Percentiles rank a stretch among this genome's conserved stretches.
phyloP scores from a whole-genome alignment of 306 rosid species.

The Boehmeria nivea region DNA sequence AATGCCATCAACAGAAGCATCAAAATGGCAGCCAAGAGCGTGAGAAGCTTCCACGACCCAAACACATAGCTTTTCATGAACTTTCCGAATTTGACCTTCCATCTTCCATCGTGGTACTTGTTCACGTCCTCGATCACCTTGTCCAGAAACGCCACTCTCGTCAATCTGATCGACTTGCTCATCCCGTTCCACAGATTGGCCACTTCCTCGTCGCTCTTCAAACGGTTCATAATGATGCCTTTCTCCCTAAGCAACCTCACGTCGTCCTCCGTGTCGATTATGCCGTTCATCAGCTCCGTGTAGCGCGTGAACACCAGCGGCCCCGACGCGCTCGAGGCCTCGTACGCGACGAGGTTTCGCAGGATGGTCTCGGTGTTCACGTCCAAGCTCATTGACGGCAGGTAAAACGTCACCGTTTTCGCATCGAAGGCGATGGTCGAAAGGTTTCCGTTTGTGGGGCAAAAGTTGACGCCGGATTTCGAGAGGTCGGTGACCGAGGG shows the following conservation, averaged over 20 bases:
- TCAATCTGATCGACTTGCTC: constrained; percentile 59
- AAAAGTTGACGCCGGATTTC: constrained; percentile 40
- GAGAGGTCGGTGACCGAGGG: constrained; percentile 52
- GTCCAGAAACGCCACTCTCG: constrained; percentile 58
- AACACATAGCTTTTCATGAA: constrained; percentile 44
- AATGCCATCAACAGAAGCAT: constrained; percentile 41
- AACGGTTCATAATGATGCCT: constrained; percentile 51
- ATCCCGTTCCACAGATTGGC: constrained; percentile 65
- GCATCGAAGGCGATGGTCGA: constrained; percentile 44
- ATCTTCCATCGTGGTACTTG: constrained; percentile 46
- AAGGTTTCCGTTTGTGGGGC: constrained; percentile 36
- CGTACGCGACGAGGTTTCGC: constrained; percentile 70
- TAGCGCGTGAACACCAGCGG: constrained; percentile 58
- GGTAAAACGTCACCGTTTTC: constrained; percentile 39
- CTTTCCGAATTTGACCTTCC: constrained; percentile 49
- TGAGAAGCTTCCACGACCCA: constrained; percentile 59
- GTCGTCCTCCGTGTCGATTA: constrained; percentile 60
- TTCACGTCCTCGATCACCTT: constrained; percentile 71
- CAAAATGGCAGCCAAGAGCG: constrained; percentile 45
- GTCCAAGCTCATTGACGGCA: constrained; percentile 51
- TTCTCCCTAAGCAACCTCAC: constrained; percentile 45
- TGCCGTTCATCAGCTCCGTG: constrained; percentile 72
- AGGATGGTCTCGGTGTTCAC: constrained; percentile 49
- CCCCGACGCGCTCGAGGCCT: constrained; percentile 58
- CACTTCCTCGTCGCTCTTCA: constrained; percentile 65